Percentiles rank a stretch among this genome's conserved stretches.
These are phyloP conservation scores for Penicillium fimorum DNA, from an alignment of 495 filamentous ascomycete genomes.

Conservation along the genomic window DNA sequence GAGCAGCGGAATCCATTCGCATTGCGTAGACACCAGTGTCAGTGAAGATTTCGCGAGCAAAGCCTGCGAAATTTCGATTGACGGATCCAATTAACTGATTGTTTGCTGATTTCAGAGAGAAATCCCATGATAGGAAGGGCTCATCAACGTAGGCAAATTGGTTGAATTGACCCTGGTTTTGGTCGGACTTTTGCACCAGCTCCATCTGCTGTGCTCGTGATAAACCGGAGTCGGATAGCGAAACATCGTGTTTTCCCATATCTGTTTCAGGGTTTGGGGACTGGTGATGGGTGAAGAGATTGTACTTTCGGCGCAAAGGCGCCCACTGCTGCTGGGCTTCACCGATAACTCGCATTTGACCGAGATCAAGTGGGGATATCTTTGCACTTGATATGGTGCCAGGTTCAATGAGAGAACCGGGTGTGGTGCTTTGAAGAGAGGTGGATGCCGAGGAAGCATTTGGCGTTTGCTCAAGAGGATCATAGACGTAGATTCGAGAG, in stretches of 20 bases:
- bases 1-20: slow-evolving; percentile 62
- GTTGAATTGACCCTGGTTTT: slow-evolving; percentile 46
- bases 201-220: slow-evolving; percentile 51
- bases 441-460: slow-evolving; percentile 38
- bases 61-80: slow-evolving; percentile 66
- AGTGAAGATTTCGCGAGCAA: slow-evolving; percentile 69
- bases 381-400: slow-evolving; percentile 43
- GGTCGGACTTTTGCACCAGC: slow-evolving; percentile 28
- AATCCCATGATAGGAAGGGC: slow-evolving; percentile 58
- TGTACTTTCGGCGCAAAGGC: slow-evolving; percentile 64
- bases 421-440: slow-evolving; percentile 40
- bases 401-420: slow-evolving; percentile 41
- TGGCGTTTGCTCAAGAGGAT: slow-evolving; percentile 46
- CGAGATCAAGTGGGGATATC: slow-evolving; percentile 51
- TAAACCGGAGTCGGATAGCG: slow-evolving; percentile 46
- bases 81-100: slow-evolving; percentile 56
- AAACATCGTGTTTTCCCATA: slow-evolving; percentile 34
- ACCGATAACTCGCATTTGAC: slow-evolving; percentile 63
- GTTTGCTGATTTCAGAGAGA: slow-evolving; percentile 50
- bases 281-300: slow-evolving; percentile 57
- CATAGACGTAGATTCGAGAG: slow-evolving; percentile 62
- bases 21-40: slow-evolving; percentile 70
- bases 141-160: slow-evolving; percentile 66
- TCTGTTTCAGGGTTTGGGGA: slow-evolving; percentile 36
- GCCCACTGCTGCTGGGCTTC: slow-evolving; percentile 71